These are phyloP conservation scores for Hylodesmum podocarpum DNA, from an alignment of 306 rosid species.

Conservation along the genomic window DNA sequence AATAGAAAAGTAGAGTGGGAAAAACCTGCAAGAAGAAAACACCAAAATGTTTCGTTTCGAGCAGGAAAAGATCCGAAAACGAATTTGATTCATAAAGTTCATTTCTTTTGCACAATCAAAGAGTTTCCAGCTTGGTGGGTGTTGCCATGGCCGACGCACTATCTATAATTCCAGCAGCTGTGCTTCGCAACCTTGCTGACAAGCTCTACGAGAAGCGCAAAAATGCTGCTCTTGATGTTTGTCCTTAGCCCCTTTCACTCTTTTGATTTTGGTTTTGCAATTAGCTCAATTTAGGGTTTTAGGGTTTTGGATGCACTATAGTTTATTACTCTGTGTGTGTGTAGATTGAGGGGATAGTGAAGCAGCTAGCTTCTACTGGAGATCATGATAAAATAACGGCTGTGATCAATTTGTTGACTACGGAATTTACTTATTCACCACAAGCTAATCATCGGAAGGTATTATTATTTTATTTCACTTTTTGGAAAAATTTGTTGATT, in stretches of 20 bases:
- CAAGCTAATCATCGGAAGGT: slow-evolving; percentile 98
- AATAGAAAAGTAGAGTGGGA: background rate
- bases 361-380: slow-evolving; percentile 70
- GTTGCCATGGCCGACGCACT: slow-evolving; percentile 75
- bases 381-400: slow-evolving; percentile 87
- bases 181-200: slow-evolving; percentile 92
- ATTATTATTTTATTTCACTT: slow-evolving; percentile 18
- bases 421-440: slow-evolving; percentile 71
- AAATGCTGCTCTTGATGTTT: slow-evolving; percentile 97
- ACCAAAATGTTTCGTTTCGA: slow-evolving; percentile 36
- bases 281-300: slow-evolving; percentile 42
- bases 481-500: background rate
- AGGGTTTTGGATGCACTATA: slow-evolving; percentile 36
- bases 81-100: slow-evolving; percentile 32
- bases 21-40: background rate
- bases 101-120: background rate
- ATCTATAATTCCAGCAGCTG: slow-evolving; percentile 63
- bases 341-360: slow-evolving; percentile 95
- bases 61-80: slow-evolving; percentile 45
- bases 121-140: slow-evolving; percentile 23
- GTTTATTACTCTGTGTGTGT: slow-evolving; percentile 6
- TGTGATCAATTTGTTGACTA: slow-evolving; percentile 71
- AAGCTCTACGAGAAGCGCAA: slow-evolving; percentile 98
- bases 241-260: background rate
- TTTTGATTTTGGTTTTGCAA: background rate